Evolutionary conservation across 192 early-diverging fungal species (phyloP).

Genomic region (Endogone sp.): DNA sequence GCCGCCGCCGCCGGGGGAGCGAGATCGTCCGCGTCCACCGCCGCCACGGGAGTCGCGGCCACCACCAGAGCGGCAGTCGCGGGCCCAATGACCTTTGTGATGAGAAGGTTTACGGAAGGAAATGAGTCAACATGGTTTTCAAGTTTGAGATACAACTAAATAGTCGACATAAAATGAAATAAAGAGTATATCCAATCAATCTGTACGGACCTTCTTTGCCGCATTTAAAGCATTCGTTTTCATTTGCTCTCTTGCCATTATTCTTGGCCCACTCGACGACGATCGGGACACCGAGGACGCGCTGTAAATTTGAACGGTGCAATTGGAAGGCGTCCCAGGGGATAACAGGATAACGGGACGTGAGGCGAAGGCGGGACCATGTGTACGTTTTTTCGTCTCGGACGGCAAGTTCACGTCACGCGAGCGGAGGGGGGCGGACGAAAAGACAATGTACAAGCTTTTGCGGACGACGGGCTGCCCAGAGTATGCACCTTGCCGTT

Average conservation of each 20-base stretch:
- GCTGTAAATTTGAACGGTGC: too few relatives aligned
- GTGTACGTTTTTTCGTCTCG: too few relatives aligned
- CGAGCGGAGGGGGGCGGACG: too few relatives aligned
- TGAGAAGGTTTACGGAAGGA: not conserved
- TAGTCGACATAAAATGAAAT: not conserved
- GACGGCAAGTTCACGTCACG: too few relatives aligned
- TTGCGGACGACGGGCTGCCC: too few relatives aligned
- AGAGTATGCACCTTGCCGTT: constrained; percentile 16
- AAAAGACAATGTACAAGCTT: too few relatives aligned
- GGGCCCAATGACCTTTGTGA: constrained; percentile 42
- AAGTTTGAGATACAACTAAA: not conserved
- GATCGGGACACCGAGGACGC: too few relatives aligned
- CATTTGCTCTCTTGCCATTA: constrained; percentile 41
- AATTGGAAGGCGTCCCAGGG: too few relatives aligned
- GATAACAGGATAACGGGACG: too few relatives aligned
- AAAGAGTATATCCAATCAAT: not conserved
- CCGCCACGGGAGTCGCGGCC: constrained; percentile 19
- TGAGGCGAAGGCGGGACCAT: too few relatives aligned
- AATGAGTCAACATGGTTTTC: constrained; percentile 26
- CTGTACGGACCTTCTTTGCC: constrained; percentile 4
- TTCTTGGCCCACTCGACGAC: constrained; percentile 58
- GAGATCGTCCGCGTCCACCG: constrained; percentile 23
- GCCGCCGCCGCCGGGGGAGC: constrained; percentile 13
- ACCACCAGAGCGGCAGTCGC: constrained; percentile 36
- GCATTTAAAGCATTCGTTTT: constrained; percentile 47